phyloP scores from a whole-genome alignment of 768 basidiomycete species.

The Naematelia aurantialba region DNA sequence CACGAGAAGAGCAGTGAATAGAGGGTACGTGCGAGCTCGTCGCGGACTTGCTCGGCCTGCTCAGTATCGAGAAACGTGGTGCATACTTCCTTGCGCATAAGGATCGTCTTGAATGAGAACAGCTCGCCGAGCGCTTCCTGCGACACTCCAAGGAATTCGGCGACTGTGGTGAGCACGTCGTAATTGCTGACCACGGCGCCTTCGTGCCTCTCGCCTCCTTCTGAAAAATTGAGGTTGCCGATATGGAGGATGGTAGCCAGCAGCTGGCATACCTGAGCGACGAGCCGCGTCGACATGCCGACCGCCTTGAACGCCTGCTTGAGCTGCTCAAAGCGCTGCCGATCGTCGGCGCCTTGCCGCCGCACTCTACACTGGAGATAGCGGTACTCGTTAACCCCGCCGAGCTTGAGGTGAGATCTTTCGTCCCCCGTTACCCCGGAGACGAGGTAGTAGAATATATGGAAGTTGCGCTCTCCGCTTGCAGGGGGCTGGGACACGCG shows the following conservation, averaged over 20 bases:
- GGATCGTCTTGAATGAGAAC: constrained; percentile 83
- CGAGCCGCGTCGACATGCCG: constrained; percentile 86
- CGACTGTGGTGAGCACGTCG: constrained; percentile 74
- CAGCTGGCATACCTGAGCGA: constrained; percentile 92
- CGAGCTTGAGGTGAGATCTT: constrained; percentile 76
- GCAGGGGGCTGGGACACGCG: constrained; percentile 75
- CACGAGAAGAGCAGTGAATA: constrained; percentile 93
- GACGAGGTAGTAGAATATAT: constrained; percentile 95
- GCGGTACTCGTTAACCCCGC: constrained; percentile 74
- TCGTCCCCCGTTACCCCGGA: constrained; percentile 87
- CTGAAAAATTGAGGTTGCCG: constrained; percentile 87
- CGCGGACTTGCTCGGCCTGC: constrained; percentile 84
- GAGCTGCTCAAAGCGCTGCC: constrained; percentile 83
- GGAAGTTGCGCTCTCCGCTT: constrained; percentile 86
- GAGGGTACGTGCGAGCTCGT: constrained; percentile 87
- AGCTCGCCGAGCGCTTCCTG: constrained; percentile 62
- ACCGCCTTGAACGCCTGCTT: constrained; percentile 90
- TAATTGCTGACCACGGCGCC: constrained; percentile 87
- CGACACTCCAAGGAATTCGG: constrained; percentile 85
- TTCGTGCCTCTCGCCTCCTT: constrained; percentile 76
- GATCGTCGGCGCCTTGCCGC: constrained; percentile 64
- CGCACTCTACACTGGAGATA: constrained; percentile 73
- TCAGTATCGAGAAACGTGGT: constrained; percentile 94
- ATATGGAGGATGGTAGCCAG: constrained; percentile 93
- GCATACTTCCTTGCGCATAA: constrained; percentile 94